These are phyloP conservation scores for Diutina sp. DNA, from an alignment of 1,139 yeast species.

Conservation along the genomic window DNA sequence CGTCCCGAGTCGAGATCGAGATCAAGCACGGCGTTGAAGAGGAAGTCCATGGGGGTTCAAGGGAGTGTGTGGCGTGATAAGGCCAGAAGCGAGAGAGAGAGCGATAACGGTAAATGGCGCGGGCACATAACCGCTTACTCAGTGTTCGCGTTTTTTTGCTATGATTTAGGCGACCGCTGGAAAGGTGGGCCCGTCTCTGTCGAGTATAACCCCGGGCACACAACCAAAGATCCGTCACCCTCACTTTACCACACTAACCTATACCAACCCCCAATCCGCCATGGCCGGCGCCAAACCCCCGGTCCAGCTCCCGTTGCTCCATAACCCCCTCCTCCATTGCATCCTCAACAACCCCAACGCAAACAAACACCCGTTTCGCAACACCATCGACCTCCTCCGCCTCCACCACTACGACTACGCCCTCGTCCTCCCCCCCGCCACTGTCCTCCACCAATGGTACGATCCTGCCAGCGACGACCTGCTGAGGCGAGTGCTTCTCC, in stretches of 20 bases:
- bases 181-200: too few species aligned
- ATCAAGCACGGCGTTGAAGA: conserved; percentile 13
- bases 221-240: background rate
- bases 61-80: too few species aligned
- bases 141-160: too few species aligned
- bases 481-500: conserved; percentile 11
- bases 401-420: conserved; percentile 35
- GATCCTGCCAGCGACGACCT: conserved; percentile 24
- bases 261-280: background rate
- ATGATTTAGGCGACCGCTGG: too few species aligned
- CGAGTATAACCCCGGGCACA: background rate
- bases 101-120: too few species aligned
- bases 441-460: conserved; percentile 32
- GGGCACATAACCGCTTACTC: too few species aligned
- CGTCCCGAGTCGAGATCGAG: conserved; percentile 16
- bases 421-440: conserved; percentile 49
- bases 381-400: conserved; percentile 28
- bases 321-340: conserved; percentile 56
- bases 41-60: conserved; percentile 2
- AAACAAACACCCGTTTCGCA: conserved; percentile 35
- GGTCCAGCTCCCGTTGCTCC: conserved; percentile 18
- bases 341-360: conserved; percentile 57
- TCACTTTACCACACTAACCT: background rate
- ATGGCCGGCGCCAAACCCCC: background rate
- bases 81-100: too few species aligned